A percentile compares a stretch with the other conserved stretches of the same genome.
phyloP scores from a whole-genome alignment of 306 rosid genomes.

The Lablab purpureus region DNA sequence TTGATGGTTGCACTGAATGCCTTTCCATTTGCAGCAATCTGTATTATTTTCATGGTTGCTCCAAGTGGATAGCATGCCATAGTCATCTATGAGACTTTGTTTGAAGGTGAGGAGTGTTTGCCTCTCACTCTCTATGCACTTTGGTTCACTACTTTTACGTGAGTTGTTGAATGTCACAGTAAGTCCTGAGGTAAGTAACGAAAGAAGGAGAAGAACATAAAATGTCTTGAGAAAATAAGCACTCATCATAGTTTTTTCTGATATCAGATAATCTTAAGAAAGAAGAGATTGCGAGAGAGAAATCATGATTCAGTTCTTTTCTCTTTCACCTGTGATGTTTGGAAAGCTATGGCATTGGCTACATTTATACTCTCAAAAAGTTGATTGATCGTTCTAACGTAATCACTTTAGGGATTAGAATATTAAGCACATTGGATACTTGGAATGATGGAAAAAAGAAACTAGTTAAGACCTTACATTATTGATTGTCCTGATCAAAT shows the following conservation, averaged over 20 bases:
- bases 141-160: neutral
- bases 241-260: neutral
- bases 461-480: no score
- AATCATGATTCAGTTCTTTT: no score
- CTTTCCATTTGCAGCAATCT: constrained; percentile 34
- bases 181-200: neutral
- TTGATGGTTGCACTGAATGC: constrained; percentile 13
- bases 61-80: constrained; percentile 30
- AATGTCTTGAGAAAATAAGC: no score
- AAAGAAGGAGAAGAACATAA: neutral
- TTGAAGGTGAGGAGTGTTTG: constrained; percentile 18
- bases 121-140: neutral
- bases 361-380: no score
- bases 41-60: neutral
- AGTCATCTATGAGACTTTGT: neutral
- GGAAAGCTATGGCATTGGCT: no score
- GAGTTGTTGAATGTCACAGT: no score
- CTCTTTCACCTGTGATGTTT: no score
- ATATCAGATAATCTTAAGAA: neutral
- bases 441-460: no score
- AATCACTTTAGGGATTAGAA: no score
- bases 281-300: neutral
- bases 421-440: no score
- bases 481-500: no score
- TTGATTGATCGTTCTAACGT: no score